These are phyloP conservation scores for Mucor saturninus DNA, from an alignment of 371 early-diverging fungal species.

Conservation along the genomic window DNA sequence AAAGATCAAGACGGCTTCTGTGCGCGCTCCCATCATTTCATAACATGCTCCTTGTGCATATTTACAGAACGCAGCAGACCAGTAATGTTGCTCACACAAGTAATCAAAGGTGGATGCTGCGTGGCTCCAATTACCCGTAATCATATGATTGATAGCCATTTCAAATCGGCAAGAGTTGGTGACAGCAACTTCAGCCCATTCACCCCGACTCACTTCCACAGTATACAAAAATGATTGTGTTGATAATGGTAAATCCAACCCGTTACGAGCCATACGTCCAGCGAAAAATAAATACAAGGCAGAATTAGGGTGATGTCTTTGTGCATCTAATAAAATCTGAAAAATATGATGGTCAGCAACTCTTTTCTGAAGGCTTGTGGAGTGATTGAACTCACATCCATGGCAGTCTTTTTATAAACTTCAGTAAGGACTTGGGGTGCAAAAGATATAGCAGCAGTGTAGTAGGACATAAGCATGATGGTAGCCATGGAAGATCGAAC, in stretches of 20 bases:
- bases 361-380: neutral
- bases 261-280: conserved; percentile 55
- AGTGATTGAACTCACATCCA: conserved; percentile 34
- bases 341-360: conserved; percentile 9
- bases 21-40: conserved; percentile 49
- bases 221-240: conserved; percentile 56
- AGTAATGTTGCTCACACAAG: conserved; percentile 57
- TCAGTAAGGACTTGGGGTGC: conserved; percentile 48
- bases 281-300: conserved; percentile 62
- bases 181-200: conserved; percentile 56
- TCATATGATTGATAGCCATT: conserved; percentile 60
- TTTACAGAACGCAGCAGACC: conserved; percentile 63
- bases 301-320: conserved; percentile 58
- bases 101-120: conserved; percentile 54
- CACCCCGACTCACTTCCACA: conserved; percentile 42
- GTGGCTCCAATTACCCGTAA: conserved; percentile 58
- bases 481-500: conserved; percentile 63
- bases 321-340: conserved; percentile 56
- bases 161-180: conserved; percentile 60
- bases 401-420: conserved; percentile 47
- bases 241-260: conserved; percentile 53
- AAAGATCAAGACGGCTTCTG: conserved; percentile 55
- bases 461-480: conserved; percentile 54
- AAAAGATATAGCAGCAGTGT: conserved; percentile 42
- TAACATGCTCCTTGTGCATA: conserved; percentile 62